phyloP scores from a whole-genome alignment of 2,329 filamentous ascomycete species.

The Thielaviopsis musarum region DNA sequence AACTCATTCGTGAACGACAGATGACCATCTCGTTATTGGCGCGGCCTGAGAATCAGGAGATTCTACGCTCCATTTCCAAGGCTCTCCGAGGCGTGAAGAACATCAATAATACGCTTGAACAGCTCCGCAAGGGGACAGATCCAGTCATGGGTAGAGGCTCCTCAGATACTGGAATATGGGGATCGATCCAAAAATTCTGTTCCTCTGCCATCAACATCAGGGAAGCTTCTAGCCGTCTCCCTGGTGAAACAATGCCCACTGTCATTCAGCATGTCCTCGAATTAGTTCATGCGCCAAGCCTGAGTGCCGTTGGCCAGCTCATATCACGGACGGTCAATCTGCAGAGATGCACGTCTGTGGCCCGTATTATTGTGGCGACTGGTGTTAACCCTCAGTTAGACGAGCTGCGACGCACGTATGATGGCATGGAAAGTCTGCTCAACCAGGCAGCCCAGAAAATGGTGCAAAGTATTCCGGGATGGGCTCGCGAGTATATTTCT shows the following conservation, averaged over 20 bases:
- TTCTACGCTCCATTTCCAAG: slow-evolving; percentile 37
- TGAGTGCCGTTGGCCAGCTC: slow-evolving; percentile 5
- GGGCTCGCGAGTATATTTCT: slow-evolving; percentile 33
- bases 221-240: neutral
- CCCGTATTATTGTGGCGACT: slow-evolving; percentile 53
- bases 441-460: slow-evolving; percentile 50
- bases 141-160: slow-evolving; percentile 29
- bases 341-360: slow-evolving; percentile 42
- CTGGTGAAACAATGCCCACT: neutral
- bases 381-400: slow-evolving; percentile 65
- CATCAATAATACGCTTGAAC: slow-evolving; percentile 48
- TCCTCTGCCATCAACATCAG: slow-evolving; percentile 2
- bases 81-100: slow-evolving; percentile 59
- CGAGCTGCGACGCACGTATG: slow-evolving; percentile 57
- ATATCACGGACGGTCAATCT: slow-evolving; percentile 8
- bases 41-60: slow-evolving; percentile 45
- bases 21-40: slow-evolving; percentile 50
- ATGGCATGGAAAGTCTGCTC: slow-evolving; percentile 60
- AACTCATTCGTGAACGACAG: slow-evolving; percentile 55
- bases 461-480: slow-evolving; percentile 42
- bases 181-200: slow-evolving; percentile 10
- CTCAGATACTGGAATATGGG: slow-evolving; percentile 54
- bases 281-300: neutral
- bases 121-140: slow-evolving; percentile 64
- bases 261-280: neutral